Percentiles rank a stretch among this genome's conserved stretches.
These are phyloP conservation scores for Eudorina sp. DNA, from an alignment of 139 green algal genomes.

Conservation along the genomic window DNA sequence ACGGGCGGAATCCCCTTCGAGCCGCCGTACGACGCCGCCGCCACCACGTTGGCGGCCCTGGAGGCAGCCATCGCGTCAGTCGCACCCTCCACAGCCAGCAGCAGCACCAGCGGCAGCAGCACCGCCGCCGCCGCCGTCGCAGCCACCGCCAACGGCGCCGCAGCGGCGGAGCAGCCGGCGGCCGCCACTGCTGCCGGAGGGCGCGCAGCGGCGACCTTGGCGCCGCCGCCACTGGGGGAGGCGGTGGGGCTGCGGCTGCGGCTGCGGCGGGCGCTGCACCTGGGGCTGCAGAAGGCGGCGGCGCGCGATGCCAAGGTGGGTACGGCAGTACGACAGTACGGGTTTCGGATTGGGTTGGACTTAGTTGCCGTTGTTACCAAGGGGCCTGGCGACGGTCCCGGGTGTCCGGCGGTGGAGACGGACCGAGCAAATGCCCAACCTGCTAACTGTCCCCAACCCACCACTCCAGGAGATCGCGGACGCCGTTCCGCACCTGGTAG, in stretches of 20 bases:
- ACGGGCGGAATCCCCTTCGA: constrained; percentile 70
- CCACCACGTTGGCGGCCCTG: constrained; percentile 1
- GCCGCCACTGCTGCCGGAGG: neutral
- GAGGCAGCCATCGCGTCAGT: constrained; percentile 21
- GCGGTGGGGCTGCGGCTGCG: neutral
- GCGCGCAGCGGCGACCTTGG: neutral
- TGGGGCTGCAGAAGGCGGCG: neutral
- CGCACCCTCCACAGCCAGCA: too few relatives aligned
- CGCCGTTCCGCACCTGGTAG: neutral
- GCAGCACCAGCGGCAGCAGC: too few relatives aligned
- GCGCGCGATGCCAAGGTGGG: neutral
- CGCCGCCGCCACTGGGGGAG: neutral
- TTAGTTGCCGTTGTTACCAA: too few relatives aligned
- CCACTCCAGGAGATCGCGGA: neutral
- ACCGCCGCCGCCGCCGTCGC: neutral
- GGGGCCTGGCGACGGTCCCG: too few relatives aligned
- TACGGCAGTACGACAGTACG: too few relatives aligned
- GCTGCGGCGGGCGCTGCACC: constrained; percentile 1
- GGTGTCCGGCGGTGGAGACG: too few relatives aligned
- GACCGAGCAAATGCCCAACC: too few relatives aligned
- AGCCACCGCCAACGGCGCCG: neutral
- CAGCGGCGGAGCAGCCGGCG: neutral
- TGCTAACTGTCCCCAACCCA: too few relatives aligned
- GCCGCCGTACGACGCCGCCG: neutral
- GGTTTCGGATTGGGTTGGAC: too few relatives aligned